Conservation (phyloP, 345 rosid genomes). For the Dipteronia dyeriana region DNA sequence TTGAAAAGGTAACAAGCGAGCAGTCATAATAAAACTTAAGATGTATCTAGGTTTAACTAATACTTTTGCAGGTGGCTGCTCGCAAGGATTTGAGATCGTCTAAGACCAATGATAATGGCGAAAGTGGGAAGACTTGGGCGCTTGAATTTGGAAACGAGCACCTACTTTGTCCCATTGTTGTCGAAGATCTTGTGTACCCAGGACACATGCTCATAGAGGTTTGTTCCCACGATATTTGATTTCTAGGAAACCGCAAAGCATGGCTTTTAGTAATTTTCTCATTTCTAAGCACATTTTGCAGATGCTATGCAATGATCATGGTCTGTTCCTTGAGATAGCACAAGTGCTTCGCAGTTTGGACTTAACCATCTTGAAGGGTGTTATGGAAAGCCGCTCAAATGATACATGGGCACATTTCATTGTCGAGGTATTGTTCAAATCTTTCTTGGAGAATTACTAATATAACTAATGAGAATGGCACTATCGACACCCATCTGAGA, state of each 20-base stretch:
- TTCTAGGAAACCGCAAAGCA: neutral
- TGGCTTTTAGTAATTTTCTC: neutral
- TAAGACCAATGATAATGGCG: constrained; percentile 21
- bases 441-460: neutral
- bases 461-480: too few species aligned
- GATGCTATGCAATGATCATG: constrained; percentile 63
- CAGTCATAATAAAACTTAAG: neutral
- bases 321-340: constrained; percentile 57
- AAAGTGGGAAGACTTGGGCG: constrained; percentile 48
- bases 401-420: constrained; percentile 66
- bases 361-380: constrained; percentile 55
- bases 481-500: neutral
- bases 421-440: constrained; percentile 47
- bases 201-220: constrained; percentile 72
- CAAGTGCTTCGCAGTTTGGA: constrained; percentile 44
- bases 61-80: constrained; percentile 26
- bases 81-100: constrained; percentile 33
- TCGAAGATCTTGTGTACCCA: constrained; percentile 59
- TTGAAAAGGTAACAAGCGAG: neutral
- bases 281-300: constrained; percentile 21
- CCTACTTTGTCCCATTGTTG: constrained; percentile 52
- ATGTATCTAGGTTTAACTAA: neutral
- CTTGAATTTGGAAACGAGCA: constrained; percentile 44
- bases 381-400: constrained; percentile 33
- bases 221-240: neutral